Evolutionary conservation across 371 early-diverging fungal species (phyloP), one percentile per base, ranked within the genome.

Genomic region (Dichotomocladium elegans): DNA sequence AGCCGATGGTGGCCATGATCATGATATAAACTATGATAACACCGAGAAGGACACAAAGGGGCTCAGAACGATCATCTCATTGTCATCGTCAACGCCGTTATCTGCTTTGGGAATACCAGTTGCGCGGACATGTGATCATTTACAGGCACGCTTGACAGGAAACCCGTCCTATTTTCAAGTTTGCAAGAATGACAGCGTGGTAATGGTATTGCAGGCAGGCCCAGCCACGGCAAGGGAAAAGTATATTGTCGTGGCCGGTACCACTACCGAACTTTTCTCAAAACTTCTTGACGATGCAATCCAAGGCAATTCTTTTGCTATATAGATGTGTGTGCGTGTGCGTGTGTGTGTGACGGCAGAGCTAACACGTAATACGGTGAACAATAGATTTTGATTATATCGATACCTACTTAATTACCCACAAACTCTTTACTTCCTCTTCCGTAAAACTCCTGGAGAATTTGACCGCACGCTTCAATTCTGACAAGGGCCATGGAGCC

Each of bases 241-340:
- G 41, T 43, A 80, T 11, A 80, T 80, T 12, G 73, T 85, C 2
- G 72, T 84, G 29, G 81, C 82, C 3, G 88, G 86, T 7, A 73
- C 78, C 9, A 35, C 64, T 17, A 77, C 78, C 22, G 74, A 77
- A 29, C 47, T 88, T 22, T 70, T 83, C 30, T 63, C 77, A 41
- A 70, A 77, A 54, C 53, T 88, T 30, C 80, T 82, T 0, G 84
- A 86, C 43, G 81, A 81, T 56, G 73, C 77, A 21, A 54, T 66
- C 1, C 83, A 83, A 63, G 86, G 74, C 74, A 63, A 47, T 40
- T 31, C n/a, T n/a, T n/a, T n/a, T n/a, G n/a, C n/a, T n/a, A n/a
- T n/a, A n/a, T n/a, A n/a, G n/a, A n/a, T n/a, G n/a, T n/a, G n/a
- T n/a, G n/a, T n/a, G n/a, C n/a, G n/a, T 7, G 2, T n/a, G 15